Evolutionary conservation across 192 early-diverging fungal genomes (phyloP), one percentile per base, ranked within the genome.

Genomic region (Kappamyces sp.): DNA sequence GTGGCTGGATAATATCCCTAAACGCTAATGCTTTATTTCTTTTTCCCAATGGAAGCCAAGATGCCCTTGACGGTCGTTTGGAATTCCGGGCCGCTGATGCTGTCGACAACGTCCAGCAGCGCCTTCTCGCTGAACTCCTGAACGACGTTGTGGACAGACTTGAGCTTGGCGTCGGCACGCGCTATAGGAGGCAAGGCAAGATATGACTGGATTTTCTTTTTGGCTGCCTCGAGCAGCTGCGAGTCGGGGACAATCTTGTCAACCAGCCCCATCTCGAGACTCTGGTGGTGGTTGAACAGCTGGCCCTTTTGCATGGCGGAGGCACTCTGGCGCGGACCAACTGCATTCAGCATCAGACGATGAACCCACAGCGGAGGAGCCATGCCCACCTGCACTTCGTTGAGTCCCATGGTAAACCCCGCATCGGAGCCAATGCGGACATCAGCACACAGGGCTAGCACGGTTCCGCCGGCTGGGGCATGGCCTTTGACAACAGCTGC

Each of bases 391-490:
- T 43, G 14, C 4, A 55, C 54, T 1, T 70, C 68, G 30, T 64
- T 70, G 8, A 70, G 49, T 0, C 68, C 68, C 68, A 70, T 70
- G 31, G 30, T 46, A 57, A 63, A 34, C 30, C 34, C 37, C 4
- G 34, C 37, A 40, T 11, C 9, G 4, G 59, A 11, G n/a, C 51
- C 63, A 5, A 72, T 60, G 34, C 69, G 39, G 52, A 47, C 36
- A 49, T 72, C 70, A 47, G 57, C 61, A 33, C 54, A 54, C n/a
- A 72, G n/a, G 4, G 64, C 61, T 11, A 72, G 54, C 2, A 72
- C 70, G 11, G 63, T 62, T 29, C 70, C 70, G 4, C 70, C 70
- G n/a, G 70, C 70, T 9, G 70, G 70, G 11, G 52, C 51, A 0
- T 61, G 46, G 9, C 70, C 70, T 34, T 54, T 45, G n/a, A 72